Conservation (phyloP, 139 green algal species). For the Chlamydomonas schloesseri region DNA sequence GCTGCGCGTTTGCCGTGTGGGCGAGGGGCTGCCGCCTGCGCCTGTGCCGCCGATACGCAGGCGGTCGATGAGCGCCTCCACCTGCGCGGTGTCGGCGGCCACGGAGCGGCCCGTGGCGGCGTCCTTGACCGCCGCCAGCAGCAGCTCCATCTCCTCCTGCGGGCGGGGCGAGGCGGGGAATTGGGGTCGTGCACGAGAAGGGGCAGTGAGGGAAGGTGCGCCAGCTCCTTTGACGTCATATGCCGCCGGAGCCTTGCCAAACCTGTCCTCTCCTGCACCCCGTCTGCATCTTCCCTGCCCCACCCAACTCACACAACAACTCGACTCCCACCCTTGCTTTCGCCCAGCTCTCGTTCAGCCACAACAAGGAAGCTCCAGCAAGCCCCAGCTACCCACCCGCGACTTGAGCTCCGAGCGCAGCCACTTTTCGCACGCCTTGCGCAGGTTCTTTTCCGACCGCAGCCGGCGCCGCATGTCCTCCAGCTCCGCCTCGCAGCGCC, state of each 20-base stretch:
- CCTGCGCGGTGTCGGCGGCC: neutral
- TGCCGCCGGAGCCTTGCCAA: too few species aligned
- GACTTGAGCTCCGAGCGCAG: slow-evolving; percentile 71
- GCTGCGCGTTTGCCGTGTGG: neutral
- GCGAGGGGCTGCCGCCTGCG: neutral
- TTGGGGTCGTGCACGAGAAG: neutral
- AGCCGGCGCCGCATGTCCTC: slow-evolving; percentile 61
- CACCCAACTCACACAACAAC: too few species aligned
- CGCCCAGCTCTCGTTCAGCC: too few species aligned
- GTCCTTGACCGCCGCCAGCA: slow-evolving; percentile 48
- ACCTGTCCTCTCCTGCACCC: too few species aligned
- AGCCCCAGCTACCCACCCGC: slow-evolving; percentile 36
- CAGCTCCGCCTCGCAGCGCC: slow-evolving; percentile 50
- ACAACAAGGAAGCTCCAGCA: too few species aligned
- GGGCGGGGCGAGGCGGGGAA: neutral
- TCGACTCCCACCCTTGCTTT: too few species aligned
- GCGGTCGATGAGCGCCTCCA: slow-evolving; percentile 42
- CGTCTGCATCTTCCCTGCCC: too few species aligned
- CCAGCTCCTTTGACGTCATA: too few species aligned
- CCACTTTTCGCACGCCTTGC: slow-evolving; percentile 77
- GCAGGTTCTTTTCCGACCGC: slow-evolving; percentile 60
- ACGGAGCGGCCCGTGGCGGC: slow-evolving; percentile 12
- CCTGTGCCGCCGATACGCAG: neutral
- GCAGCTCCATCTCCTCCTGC: slow-evolving; percentile 57
- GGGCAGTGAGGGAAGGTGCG: neutral